phyloP scores from a whole-genome alignment of 768 basidiomycete genomes.

The Lepiota subincarnata region DNA sequence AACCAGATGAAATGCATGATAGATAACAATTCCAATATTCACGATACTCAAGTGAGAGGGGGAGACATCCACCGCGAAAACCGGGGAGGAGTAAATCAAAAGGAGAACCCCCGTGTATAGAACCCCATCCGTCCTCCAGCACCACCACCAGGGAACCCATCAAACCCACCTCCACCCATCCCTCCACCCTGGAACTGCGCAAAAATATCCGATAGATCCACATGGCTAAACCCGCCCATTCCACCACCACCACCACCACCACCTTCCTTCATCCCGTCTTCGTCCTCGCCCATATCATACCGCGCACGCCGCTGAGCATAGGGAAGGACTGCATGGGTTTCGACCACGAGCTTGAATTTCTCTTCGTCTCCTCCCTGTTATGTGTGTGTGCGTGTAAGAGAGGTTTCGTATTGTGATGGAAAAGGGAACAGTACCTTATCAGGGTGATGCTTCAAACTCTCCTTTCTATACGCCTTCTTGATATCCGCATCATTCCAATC shows the following conservation, averaged over 20 bases:
- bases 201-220: constrained; percentile 62
- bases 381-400: neutral
- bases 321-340: constrained; percentile 78
- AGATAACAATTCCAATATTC: too few relatives aligned
- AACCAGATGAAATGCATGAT: too few relatives aligned
- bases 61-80: too few relatives aligned
- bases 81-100: too few relatives aligned
- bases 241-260: constrained; percentile 44
- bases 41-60: too few relatives aligned
- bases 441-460: constrained; percentile 82
- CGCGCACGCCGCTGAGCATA: constrained; percentile 69
- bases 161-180: constrained; percentile 28
- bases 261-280: constrained; percentile 55
- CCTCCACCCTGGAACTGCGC: constrained; percentile 54
- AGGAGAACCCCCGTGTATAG: too few relatives aligned
- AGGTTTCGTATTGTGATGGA: neutral
- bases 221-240: constrained; percentile 34
- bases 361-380: constrained; percentile 95
- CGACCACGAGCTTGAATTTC: too few relatives aligned
- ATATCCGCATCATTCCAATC: constrained; percentile 62
- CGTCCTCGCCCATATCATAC: constrained; percentile 81
- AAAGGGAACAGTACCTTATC: constrained; percentile 55
- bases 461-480: constrained; percentile 81
- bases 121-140: too few relatives aligned
- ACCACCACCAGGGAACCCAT: constrained; percentile 25